These are phyloP conservation scores for Geum urbanum DNA, from an alignment of 306 rosid species.

Conservation along the genomic window DNA sequence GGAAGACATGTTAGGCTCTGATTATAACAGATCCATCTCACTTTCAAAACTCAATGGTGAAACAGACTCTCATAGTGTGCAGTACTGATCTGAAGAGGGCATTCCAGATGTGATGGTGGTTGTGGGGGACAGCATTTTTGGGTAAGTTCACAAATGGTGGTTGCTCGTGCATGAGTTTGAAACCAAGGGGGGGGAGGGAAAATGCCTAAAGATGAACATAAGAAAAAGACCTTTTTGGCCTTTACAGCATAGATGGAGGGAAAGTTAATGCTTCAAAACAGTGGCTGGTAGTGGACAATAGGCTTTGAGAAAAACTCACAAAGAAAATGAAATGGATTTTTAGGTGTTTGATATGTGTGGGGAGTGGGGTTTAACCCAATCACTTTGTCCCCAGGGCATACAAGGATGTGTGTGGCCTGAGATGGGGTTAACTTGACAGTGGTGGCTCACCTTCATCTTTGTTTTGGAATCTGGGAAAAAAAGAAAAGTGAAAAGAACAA, in stretches of 20 bases:
- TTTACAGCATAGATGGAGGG: background rate
- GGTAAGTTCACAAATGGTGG: slow-evolving; percentile 23
- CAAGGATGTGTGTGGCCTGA: slow-evolving; percentile 21
- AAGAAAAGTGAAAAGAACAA: background rate
- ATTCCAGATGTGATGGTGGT: slow-evolving; percentile 20
- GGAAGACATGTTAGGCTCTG: slow-evolving; percentile 18
- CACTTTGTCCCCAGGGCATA: slow-evolving; percentile 21
- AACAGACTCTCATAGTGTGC: slow-evolving; percentile 8
- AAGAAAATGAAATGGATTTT: slow-evolving; percentile 29
- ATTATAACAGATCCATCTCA: slow-evolving; percentile 1
- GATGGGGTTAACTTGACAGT: slow-evolving; percentile 10
- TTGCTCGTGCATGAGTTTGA: slow-evolving; percentile 32
- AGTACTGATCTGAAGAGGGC: slow-evolving; percentile 17
- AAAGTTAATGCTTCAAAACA: slow-evolving; percentile 13
- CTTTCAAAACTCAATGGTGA: slow-evolving; percentile 16
- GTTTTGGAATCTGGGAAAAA: background rate
- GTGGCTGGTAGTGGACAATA: slow-evolving; percentile 27
- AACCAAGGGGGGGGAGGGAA: slow-evolving; percentile 6
- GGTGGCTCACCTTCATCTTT: slow-evolving; percentile 9
- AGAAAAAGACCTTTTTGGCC: background rate
- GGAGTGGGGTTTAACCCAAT: slow-evolving; percentile 25
- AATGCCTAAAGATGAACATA: slow-evolving; percentile 20
- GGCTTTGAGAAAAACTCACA: slow-evolving; percentile 19
- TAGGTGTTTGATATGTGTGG: slow-evolving; percentile 6
- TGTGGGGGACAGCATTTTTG: slow-evolving; percentile 42